These are phyloP conservation scores for Camellia granthamiana DNA, from an alignment of 148 eudicot species.

Conservation along the genomic window DNA sequence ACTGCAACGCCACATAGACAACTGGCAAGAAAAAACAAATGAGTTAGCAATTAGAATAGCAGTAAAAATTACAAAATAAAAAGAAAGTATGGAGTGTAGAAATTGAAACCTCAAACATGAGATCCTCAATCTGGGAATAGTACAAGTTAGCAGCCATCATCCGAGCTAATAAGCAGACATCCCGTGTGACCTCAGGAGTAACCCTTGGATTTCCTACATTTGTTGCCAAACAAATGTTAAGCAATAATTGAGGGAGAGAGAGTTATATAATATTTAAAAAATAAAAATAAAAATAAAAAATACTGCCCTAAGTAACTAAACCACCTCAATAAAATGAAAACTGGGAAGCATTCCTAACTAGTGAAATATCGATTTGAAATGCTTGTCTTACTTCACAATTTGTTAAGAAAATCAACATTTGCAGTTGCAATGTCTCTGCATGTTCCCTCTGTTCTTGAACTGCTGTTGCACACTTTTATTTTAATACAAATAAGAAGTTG, in stretches of 20 bases:
- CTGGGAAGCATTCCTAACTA: neutral
- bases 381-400: neutral
- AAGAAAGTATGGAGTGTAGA: neutral
- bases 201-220: conserved; percentile 93
- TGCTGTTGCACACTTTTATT: neutral
- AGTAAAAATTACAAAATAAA: neutral
- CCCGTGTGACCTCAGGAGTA: conserved; percentile 99
- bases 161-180: conserved; percentile 95
- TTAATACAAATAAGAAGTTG: neutral
- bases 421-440: neutral
- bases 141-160: conserved; percentile 99
- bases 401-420: neutral
- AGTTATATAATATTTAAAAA: neutral
- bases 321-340: neutral
- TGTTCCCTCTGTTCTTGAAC: neutral
- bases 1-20: conserved; percentile 98
- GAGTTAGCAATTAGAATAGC: conserved; percentile 6
- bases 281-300: neutral
- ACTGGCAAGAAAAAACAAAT: conserved; percentile 33
- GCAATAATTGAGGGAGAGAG: neutral
- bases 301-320: neutral
- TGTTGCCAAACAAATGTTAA: conserved; percentile 17
- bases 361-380: neutral
- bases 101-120: conserved; percentile 88
- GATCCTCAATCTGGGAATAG: conserved; percentile 97